Conservation (phyloP, 2,329 filamentous ascomycete species). For the Diaporthe citriasiana region DNA sequence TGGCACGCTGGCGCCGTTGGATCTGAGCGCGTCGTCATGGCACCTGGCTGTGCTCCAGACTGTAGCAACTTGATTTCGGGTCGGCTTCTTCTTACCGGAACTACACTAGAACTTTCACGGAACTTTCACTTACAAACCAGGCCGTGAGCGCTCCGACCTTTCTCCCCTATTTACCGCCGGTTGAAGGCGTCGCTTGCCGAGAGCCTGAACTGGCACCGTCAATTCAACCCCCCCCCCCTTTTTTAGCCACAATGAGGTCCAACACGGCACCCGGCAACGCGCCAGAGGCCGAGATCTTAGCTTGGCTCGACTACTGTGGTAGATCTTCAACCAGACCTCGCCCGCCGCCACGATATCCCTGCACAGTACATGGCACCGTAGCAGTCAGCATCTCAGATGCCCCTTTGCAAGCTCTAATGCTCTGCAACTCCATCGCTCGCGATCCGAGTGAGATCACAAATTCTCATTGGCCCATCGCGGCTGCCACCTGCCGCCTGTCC, state of each 20-base stretch:
- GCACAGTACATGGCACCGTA: constrained; percentile 11
- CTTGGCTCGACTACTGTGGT: constrained; percentile 3
- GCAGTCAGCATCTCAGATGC: constrained; percentile 29
- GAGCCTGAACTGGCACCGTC: constrained; percentile 19
- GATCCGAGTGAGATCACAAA: constrained; percentile 27
- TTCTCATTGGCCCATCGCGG: constrained; percentile 18
- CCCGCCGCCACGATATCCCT: constrained; percentile 20
- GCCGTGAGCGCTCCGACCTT: not conserved
- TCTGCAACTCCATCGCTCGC: constrained; percentile 28
- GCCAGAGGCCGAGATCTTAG: constrained; percentile 17
- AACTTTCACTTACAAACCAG: not conserved
- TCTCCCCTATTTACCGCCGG: constrained; percentile 13
- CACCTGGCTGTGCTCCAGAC: not conserved
- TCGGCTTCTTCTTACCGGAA: not conserved
- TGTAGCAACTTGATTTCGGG: not conserved
- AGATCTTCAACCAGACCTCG: constrained; percentile 27
- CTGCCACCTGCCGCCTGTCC: constrained; percentile 24
- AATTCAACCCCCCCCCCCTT: constrained; percentile 21
- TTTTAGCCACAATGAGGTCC: constrained; percentile 28
- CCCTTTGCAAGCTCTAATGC: constrained; percentile 16
- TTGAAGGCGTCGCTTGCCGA: constrained; percentile 15
- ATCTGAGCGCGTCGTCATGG: constrained; percentile 4
- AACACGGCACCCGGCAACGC: constrained; percentile 22
- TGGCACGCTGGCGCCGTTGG: constrained; percentile 1
- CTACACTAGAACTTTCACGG: not conserved